A percentile compares a stretch with the other conserved stretches of the same genome.
These are phyloP conservation scores for Trichosporon faecale DNA, from an alignment of 1,284 basidiomycete genomes.

Conservation along the genomic window DNA sequence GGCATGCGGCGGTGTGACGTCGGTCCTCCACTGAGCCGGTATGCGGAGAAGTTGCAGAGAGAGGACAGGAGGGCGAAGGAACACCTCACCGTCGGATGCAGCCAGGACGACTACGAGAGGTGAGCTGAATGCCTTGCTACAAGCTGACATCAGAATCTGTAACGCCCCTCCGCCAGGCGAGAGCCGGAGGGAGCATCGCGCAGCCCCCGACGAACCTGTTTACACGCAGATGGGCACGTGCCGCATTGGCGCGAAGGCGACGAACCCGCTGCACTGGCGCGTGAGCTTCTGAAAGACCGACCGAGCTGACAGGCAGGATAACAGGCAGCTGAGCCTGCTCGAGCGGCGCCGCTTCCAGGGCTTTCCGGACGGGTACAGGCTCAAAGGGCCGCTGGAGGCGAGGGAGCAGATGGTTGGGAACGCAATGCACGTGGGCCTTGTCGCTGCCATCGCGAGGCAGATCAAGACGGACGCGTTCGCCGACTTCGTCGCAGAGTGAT, in stretches of 20 bases:
- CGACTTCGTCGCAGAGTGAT: not conserved
- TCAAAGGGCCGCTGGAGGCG: slow-evolving; percentile 20
- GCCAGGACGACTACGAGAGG: slow-evolving; percentile 18
- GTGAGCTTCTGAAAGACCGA: slow-evolving; percentile 20
- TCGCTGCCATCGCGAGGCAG: slow-evolving; percentile 26
- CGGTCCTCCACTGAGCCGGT: not conserved
- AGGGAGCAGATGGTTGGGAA: slow-evolving; percentile 27
- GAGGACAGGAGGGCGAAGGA: slow-evolving; percentile 3
- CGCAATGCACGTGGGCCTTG: slow-evolving; percentile 26
- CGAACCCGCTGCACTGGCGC: slow-evolving; percentile 24
- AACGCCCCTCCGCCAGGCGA: not conserved
- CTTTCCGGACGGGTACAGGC: slow-evolving; percentile 30
- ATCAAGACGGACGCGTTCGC: slow-evolving; percentile 26
- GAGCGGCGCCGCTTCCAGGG: slow-evolving; percentile 35
- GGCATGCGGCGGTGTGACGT: not conserved
- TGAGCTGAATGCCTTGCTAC: not conserved
- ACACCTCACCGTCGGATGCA: slow-evolving; percentile 25
- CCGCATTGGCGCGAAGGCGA: slow-evolving; percentile 20
- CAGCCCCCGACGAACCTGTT: not conserved
- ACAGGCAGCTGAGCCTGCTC: slow-evolving; percentile 29
- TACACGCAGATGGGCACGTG: slow-evolving; percentile 26
- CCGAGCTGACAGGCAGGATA: slow-evolving; percentile 8
- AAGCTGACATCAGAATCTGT: not conserved
- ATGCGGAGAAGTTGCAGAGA: not conserved
- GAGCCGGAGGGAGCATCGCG: not conserved